Percentiles rank a stretch among this genome's conserved stretches.
These are phyloP conservation scores for Solanum chacoense DNA, from an alignment of 305 asterid species.

Conservation along the genomic window DNA sequence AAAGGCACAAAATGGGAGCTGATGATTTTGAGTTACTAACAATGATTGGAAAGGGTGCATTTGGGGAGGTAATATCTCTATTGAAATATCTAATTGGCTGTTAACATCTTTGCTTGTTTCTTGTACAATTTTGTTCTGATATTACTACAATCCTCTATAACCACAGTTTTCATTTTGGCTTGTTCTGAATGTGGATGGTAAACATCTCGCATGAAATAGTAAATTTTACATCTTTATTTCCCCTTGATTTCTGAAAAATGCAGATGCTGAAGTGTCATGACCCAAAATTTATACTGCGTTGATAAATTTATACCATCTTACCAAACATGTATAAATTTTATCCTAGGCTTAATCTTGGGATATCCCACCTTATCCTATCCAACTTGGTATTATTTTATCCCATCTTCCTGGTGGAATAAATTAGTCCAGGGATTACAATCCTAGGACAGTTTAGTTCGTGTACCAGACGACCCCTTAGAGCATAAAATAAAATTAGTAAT, in stretches of 20 bases:
- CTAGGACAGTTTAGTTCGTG: not conserved
- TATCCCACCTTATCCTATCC: not conserved
- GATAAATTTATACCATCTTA: not conserved
- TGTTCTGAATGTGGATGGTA: not conserved
- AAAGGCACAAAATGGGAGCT: slow-evolving; percentile 91
- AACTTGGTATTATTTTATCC: not conserved
- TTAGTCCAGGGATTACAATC: not conserved
- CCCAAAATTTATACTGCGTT: not conserved
- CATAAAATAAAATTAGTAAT: not conserved
- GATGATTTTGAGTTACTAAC: slow-evolving; percentile 94
- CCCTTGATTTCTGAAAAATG: not conserved
- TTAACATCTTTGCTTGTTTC: not conserved
- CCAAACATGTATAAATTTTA: not conserved
- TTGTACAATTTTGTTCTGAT: not conserved
- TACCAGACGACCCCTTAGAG: not conserved
- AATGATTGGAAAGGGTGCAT: slow-evolving; percentile 97
- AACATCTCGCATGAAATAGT: not conserved
- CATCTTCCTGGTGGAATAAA: not conserved
- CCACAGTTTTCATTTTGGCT: not conserved
- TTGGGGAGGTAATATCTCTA: slow-evolving; percentile 69
- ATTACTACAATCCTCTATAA: not conserved
- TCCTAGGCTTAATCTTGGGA: not conserved
- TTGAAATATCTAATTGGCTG: not conserved
- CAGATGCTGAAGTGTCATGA: not conserved
- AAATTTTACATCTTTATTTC: not conserved